These are phyloP conservation scores for Ophiostoma pallidulum DNA, from an alignment of 2,329 filamentous ascomycete species.

Conservation along the genomic window DNA sequence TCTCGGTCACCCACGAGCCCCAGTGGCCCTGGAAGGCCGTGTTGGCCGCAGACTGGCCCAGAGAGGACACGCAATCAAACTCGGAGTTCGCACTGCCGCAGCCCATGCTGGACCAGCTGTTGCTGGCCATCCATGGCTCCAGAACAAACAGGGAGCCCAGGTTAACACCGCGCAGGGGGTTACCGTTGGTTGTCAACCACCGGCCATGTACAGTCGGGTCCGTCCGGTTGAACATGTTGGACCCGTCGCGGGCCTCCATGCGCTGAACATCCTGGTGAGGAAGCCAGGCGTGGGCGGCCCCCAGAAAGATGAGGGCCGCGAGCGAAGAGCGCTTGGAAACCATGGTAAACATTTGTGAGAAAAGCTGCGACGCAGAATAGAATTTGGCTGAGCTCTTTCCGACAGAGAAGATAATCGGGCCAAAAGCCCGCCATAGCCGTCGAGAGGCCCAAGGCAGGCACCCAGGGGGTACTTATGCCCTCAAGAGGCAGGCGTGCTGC, in stretches of 20 bases:
- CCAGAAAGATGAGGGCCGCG: too few relatives aligned
- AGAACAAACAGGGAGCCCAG: too few relatives aligned
- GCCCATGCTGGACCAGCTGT: slow-evolving; percentile 38
- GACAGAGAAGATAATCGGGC: too few relatives aligned
- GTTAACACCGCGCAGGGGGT: slow-evolving; percentile 40
- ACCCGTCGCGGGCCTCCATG: slow-evolving; percentile 14
- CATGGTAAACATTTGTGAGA: too few relatives aligned
- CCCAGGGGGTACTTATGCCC: too few relatives aligned
- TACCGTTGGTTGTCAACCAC: slow-evolving; percentile 10
- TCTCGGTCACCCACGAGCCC: slow-evolving; percentile 38
- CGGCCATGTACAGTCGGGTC: not conserved
- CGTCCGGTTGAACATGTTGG: slow-evolving; percentile 13
- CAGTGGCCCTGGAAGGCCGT: slow-evolving; percentile 41
- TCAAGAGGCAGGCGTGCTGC: too few relatives aligned
- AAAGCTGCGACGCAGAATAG: too few relatives aligned
- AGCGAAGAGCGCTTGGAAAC: too few relatives aligned
- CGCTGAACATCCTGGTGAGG: slow-evolving; percentile 11
- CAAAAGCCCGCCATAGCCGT: too few relatives aligned
- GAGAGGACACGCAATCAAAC: slow-evolving; percentile 42
- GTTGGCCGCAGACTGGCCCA: slow-evolving; percentile 38
- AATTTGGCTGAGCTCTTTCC: too few relatives aligned
- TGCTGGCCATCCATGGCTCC: slow-evolving; percentile 43
- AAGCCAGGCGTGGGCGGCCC: slow-evolving; percentile 11
- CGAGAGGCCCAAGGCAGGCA: too few relatives aligned
- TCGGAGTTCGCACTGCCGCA: slow-evolving; percentile 37